Percentiles rank a stretch among this genome's conserved stretches.
Conservation (phyloP, 768 basidiomycete species). For the Imleria badia region DNA sequence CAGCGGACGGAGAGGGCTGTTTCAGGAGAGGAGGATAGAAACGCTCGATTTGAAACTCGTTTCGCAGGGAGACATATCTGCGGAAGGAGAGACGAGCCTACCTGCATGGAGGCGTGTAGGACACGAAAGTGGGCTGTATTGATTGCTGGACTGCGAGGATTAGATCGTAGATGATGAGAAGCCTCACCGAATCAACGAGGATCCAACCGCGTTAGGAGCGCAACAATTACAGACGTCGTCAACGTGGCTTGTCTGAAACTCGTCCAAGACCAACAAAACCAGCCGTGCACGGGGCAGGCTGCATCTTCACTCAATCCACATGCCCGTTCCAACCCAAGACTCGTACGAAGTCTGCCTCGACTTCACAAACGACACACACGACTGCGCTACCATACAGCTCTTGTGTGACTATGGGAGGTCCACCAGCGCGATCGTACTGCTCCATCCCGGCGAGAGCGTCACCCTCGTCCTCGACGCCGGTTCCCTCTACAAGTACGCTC, state of each 20-base stretch:
- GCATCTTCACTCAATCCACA: constrained; percentile 28
- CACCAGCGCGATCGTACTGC: constrained; percentile 51
- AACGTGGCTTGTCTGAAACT: constrained; percentile 30
- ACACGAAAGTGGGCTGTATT: constrained; percentile 32
- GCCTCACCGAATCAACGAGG: constrained; percentile 33
- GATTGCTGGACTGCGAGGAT: constrained; percentile 20
- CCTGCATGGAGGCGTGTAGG: constrained; percentile 32
- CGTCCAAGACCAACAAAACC: constrained; percentile 35
- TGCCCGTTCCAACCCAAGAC: constrained; percentile 58
- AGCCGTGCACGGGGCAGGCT: constrained; percentile 23
- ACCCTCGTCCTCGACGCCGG: constrained; percentile 71
- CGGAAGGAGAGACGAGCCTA: constrained; percentile 33
- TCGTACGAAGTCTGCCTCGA: constrained; percentile 65
- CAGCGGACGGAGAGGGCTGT: constrained; percentile 27
- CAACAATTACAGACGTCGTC: constrained; percentile 25
- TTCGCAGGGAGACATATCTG: constrained; percentile 37
- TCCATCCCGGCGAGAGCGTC: constrained; percentile 62
- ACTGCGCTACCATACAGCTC: constrained; percentile 62
- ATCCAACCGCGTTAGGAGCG: constrained; percentile 31
- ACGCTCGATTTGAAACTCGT: constrained; percentile 37
- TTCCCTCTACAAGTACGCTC: constrained; percentile 63
- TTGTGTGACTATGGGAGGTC: constrained; percentile 62
- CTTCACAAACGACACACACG: constrained; percentile 67
- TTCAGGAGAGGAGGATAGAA: constrained; percentile 19
- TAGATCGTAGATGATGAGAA: constrained; percentile 31